Base-by-base conservation (phyloP, 192 early-diverging fungal genomes). In the Rhizoclosmatium sp. region DNA sequence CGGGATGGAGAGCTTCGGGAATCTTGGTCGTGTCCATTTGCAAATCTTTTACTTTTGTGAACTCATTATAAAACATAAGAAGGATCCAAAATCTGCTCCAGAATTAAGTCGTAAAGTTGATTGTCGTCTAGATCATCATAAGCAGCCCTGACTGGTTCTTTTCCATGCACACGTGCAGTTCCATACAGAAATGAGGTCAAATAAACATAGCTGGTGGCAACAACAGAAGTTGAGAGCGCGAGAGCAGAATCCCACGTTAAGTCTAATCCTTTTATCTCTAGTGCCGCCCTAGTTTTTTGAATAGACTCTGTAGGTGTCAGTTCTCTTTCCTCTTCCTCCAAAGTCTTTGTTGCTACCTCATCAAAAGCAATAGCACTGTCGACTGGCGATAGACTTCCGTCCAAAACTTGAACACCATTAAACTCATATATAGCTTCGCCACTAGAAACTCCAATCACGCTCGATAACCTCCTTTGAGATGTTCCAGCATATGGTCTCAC, bases 291-390 rank as follows among this genome's bases (percentile, higher is more conserved):
- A 45, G 12, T 47, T 9, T n/a, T 42, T n/a, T 41, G 19, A 47
- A 14, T 46, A 42, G 19, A 42, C 9, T 69, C 67, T 31, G 31
- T 31, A 31, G 31, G 31, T 31, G 31, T 31, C 31, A 31, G 31
- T 31, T 31, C 31, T 31, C 31, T 31, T 31, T 31, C 31, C 31
- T 31, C 31, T n/a, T 58, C 56, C 21, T 58, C 21, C 1, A 58
- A 58, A 58, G 14, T 58, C 64, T 65, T 47, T 45, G n/a, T 59
- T 45, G 46, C 41, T 5, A n/a, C 42, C 10, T 64, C 46, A 14
- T 46, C 59, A 10, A 75, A 19, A 10, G 19, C 73, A 46, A 75
- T 45, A 4, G 73, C 73, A 21, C 73, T 75, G 60, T 75, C 73
- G 46, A 75, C 73, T 40, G 73, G 73, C 7, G 73, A 75, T 16